These are phyloP conservation scores for Lasiodiplodia sp. DNA, from an alignment of 2,329 filamentous ascomycete species.

Conservation along the genomic window DNA sequence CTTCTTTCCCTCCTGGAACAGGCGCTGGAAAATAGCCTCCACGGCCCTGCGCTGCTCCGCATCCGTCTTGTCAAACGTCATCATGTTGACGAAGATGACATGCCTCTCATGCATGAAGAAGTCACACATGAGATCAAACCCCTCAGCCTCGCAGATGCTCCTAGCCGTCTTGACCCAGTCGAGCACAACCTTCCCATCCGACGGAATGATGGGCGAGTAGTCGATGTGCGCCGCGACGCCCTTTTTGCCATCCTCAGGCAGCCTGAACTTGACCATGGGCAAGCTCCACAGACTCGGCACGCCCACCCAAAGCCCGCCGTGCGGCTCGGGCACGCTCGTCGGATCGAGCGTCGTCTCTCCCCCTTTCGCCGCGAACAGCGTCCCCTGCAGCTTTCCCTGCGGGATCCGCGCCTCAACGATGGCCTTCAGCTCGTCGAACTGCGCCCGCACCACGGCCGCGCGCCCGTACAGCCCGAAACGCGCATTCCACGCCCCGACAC, in stretches of 20 bases:
- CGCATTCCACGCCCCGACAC: constrained; percentile 56
- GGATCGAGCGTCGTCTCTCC: constrained; percentile 44
- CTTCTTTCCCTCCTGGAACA: constrained; percentile 49
- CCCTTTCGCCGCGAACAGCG: constrained; percentile 32
- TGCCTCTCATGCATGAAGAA: constrained; percentile 53
- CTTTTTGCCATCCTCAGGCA: constrained; percentile 45
- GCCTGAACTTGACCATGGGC: constrained; percentile 47
- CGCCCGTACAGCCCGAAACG: constrained; percentile 50
- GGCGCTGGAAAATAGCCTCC: constrained; percentile 40
- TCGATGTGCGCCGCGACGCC: constrained; percentile 54
- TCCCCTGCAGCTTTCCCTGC: not conserved
- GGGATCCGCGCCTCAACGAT: constrained; percentile 37
- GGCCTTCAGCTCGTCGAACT: constrained; percentile 45
- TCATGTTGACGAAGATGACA: constrained; percentile 46
- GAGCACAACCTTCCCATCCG: constrained; percentile 51
- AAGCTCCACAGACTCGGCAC: constrained; percentile 35
- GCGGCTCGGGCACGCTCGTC: constrained; percentile 42
- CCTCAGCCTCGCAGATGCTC: constrained; percentile 35
- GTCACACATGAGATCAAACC: constrained; percentile 37
- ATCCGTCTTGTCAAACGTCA: constrained; percentile 38
- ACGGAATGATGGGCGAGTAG: constrained; percentile 56
- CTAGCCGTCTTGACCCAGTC: constrained; percentile 45
- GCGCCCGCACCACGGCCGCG: constrained; percentile 37
- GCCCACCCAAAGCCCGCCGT: constrained; percentile 39
- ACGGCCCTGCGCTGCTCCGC: constrained; percentile 35